Evolutionary conservation across 371 early-diverging fungal species (phyloP), one percentile per base, ranked within the genome.

Genomic region (Mucor lusitanicus): DNA sequence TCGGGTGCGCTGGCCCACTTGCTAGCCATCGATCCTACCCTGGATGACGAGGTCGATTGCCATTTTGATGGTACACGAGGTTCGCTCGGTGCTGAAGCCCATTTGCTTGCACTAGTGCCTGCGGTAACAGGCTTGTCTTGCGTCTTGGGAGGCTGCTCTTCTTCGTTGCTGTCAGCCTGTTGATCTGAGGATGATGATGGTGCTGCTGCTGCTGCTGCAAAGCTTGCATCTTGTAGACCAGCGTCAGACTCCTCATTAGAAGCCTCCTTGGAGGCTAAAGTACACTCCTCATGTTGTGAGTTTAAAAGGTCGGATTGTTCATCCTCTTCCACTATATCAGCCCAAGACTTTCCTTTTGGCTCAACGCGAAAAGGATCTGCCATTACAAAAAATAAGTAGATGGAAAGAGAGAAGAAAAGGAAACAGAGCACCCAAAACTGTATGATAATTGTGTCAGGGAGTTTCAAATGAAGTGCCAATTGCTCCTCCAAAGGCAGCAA

Each of bases 241-340:
- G 37, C 59, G 17, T 59, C 59, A n/a, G 21, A 7, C 25, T 15
- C 19, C 37, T 12, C 37, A 37, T 37, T 37, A 6, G 19, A 8
- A 11, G 12, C 62, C 23, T 53, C 50, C 54, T 63, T 54, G 8
- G 25, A 13, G 28, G 30, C 32, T 23, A 8, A 15, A 30, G 19
- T 1, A 60, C 3, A 12, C 21, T 35, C 23, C 28, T 64, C 56
- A 21, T 56, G 56, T 5, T 54, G 54, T n/a, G 57, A 28, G 17
- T 37, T 17, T n/a, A 63, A 8, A 37, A 23, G 33, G 23, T 63
- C 37, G 8, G 17, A 25, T 39, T 55, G 57, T 21, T 65, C 68
- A 35, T 67, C 63, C 33, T 69, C 59, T 19, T 65, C 67, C 6
- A 69, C 53, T 28, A 63, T 66, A 37, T 55, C 67, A 12, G 66